Evolutionary conservation across 108 stramenopile genomes (phyloP).

Genomic region (Cylindrotheca closterium): DNA sequence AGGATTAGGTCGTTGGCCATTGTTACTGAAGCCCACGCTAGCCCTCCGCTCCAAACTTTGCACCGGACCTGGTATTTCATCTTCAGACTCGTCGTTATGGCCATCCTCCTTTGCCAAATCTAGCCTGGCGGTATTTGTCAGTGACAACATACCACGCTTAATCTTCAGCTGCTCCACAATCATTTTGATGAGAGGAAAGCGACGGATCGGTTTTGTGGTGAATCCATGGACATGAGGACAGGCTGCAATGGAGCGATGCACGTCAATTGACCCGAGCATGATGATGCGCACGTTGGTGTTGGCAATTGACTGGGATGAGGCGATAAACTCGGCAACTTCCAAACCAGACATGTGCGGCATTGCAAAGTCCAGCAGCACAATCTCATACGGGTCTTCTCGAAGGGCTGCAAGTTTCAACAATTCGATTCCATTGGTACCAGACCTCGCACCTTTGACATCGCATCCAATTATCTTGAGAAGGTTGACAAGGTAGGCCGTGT

Average conservation of each 20-base stretch:
- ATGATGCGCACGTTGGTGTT: slow-evolving; percentile 4
- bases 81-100: too few species aligned
- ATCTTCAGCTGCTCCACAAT: slow-evolving; percentile 19
- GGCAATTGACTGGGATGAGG: not conserved
- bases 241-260: slow-evolving; percentile 11
- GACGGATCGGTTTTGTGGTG: slow-evolving; percentile 13
- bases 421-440: slow-evolving; percentile 23
- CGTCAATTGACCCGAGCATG: slow-evolving; percentile 15
- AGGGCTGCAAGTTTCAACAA: not conserved
- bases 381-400: slow-evolving; percentile 16
- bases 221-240: slow-evolving; percentile 14
- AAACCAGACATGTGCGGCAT: slow-evolving; percentile 75
- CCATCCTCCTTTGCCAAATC: too few species aligned
- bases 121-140: not conserved
- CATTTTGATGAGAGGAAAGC: slow-evolving; percentile 10
- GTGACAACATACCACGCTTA: slow-evolving; percentile 3
- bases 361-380: slow-evolving; percentile 71
- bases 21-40: too few species aligned
- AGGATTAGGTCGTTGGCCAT: not conserved
- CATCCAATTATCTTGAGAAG: slow-evolving; percentile 44
- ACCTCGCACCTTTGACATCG: slow-evolving; percentile 19
- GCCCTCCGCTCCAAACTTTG: too few species aligned
- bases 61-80: too few species aligned
- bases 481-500: slow-evolving; percentile 35
- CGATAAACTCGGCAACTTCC: slow-evolving; percentile 38